phyloP scores from a whole-genome alignment of 2,329 filamentous ascomycete genomes.

The Colletotrichum lini region DNA sequence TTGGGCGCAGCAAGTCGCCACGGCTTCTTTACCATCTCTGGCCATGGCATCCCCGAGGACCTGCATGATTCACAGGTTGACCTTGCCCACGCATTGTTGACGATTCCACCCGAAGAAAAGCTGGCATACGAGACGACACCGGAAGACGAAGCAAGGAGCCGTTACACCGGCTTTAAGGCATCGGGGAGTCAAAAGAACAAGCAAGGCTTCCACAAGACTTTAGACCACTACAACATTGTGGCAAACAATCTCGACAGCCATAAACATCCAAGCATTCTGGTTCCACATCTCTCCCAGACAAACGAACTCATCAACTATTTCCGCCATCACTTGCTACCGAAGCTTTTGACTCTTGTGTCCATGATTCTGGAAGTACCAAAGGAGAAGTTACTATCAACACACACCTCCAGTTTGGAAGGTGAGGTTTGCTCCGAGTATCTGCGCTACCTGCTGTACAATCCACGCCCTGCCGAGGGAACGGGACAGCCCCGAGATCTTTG shows the following conservation, averaged over 20 bases:
- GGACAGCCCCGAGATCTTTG: constrained; percentile 24
- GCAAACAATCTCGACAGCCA: not conserved
- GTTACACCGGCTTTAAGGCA: not conserved
- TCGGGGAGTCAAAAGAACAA: not conserved
- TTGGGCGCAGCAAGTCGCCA: not conserved
- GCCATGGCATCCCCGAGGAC: constrained; percentile 6
- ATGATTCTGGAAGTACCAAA: not conserved
- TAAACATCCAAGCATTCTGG: not conserved
- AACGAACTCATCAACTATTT: not conserved
- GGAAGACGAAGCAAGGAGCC: not conserved
- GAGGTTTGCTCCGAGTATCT: constrained; percentile 10
- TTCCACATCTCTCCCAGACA: not conserved
- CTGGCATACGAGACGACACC: constrained; percentile 1
- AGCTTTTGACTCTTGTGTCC: not conserved
- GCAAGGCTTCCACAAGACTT: not conserved
- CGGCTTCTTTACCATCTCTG: not conserved
- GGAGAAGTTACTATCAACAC: not conserved
- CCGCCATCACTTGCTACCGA: not conserved
- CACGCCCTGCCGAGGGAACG: not conserved
- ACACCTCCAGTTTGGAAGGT: not conserved
- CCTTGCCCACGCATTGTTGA: constrained; percentile 8
- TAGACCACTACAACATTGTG: not conserved
- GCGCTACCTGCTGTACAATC: constrained; percentile 8
- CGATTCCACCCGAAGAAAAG: constrained; percentile 4
- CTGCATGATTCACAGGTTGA: not conserved